phyloP scores from a whole-genome alignment of 140 eudicot genomes.

The Anethum foeniculum region DNA sequence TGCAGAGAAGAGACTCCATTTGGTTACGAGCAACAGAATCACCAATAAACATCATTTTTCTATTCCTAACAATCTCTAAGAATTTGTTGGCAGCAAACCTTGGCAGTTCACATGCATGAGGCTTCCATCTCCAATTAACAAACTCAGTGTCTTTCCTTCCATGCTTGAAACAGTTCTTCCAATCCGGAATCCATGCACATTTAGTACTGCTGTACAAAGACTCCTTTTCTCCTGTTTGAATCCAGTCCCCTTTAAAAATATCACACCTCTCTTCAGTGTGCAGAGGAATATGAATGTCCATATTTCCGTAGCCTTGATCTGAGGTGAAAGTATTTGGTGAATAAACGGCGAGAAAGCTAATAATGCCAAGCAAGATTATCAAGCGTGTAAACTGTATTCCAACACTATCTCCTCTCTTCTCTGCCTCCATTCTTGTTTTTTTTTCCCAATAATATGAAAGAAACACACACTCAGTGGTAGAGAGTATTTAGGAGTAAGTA shows the following conservation, averaged over 20 bases:
- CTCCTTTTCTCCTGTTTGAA: neutral
- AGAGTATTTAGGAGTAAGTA: neutral
- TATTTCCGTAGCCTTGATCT: neutral
- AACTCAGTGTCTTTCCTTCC: neutral
- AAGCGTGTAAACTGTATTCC: neutral
- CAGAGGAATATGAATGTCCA: neutral
- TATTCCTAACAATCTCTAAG: neutral
- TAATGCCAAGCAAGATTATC: neutral
- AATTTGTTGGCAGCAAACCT: neutral
- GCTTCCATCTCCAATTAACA: conserved; percentile 8
- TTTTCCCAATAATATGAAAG: neutral
- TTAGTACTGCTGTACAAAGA: neutral
- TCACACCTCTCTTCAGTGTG: conserved; percentile 1
- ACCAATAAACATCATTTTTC: conserved; percentile 1
- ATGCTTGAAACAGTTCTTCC: conserved; percentile 10
- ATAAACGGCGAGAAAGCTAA: neutral
- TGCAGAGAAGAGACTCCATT: conserved; percentile 9
- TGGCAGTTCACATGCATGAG: neutral
- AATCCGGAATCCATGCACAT: conserved; percentile 5
- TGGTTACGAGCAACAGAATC: conserved; percentile 11
- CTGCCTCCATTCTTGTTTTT: neutral
- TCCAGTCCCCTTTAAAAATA: neutral
- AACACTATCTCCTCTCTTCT: neutral
- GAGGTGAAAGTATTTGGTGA: neutral
- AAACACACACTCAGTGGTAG: neutral